Conservation (phyloP, 257 asterid genomes). For the Avicennia marina region DNA sequence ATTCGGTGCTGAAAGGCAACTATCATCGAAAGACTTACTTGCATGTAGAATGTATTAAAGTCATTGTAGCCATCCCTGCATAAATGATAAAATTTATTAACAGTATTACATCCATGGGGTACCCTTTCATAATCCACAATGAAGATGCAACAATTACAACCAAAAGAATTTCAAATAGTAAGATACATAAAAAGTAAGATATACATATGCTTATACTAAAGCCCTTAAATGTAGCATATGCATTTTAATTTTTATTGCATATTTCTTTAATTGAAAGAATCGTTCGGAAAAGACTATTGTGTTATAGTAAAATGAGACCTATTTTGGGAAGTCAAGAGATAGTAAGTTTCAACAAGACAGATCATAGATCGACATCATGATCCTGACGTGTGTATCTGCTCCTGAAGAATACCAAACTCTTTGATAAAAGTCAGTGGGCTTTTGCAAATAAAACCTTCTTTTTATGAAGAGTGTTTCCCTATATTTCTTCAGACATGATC, state of each 20-base stretch:
- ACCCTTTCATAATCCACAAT: too few species aligned
- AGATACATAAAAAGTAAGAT: too few species aligned
- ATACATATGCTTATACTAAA: too few species aligned
- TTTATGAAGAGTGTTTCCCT: constrained; percentile 1
- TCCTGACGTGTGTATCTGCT: not conserved
- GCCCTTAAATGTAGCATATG: too few species aligned
- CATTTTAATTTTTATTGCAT: too few species aligned
- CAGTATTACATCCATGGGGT: too few species aligned
- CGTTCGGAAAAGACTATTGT: too few species aligned
- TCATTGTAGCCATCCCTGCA: constrained; percentile 99
- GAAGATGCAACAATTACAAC: too few species aligned
- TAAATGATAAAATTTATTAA: constrained; percentile 31
- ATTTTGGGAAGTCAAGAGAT: too few species aligned
- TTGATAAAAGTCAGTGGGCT: not conserved
- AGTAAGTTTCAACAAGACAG: not conserved
- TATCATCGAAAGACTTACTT: constrained; percentile 56
- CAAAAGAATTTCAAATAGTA: too few species aligned
- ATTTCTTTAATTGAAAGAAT: too few species aligned
- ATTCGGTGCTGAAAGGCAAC: constrained; percentile 17
- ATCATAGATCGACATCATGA: constrained; percentile 9
- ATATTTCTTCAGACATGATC: constrained; percentile 2
- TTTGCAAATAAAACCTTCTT: not conserved
- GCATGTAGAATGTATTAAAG: constrained; percentile 99
- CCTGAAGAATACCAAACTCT: constrained; percentile 7
- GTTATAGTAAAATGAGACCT: too few species aligned